Conservation (phyloP, 2,329 filamentous ascomycete genomes). For the Dactylella cylindrospora region DNA sequence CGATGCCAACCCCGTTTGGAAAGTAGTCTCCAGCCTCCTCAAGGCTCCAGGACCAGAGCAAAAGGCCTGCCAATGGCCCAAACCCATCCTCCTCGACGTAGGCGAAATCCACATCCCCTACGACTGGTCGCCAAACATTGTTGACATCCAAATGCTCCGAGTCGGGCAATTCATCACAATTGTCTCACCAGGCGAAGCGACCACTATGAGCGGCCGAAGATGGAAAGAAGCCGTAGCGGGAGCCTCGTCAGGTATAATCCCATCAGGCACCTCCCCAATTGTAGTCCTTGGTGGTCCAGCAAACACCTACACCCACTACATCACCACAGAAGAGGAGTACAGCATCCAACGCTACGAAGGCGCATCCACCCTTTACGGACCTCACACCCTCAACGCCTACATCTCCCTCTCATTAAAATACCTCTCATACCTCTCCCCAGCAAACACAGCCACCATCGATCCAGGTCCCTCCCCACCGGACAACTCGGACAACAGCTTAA, state of each 20-base stretch:
- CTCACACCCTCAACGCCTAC: slow-evolving; percentile 78
- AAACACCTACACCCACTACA: slow-evolving; percentile 86
- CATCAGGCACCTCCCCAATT: slow-evolving; percentile 56
- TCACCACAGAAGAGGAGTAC: slow-evolving; percentile 78
- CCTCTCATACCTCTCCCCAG: slow-evolving; percentile 65
- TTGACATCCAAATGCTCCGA: slow-evolving; percentile 81
- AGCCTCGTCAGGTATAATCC: slow-evolving; percentile 53
- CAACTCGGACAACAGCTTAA: slow-evolving; percentile 72
- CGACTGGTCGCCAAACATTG: slow-evolving; percentile 85
- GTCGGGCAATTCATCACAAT: slow-evolving; percentile 83
- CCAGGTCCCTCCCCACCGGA: slow-evolving; percentile 70
- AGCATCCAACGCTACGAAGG: slow-evolving; percentile 86
- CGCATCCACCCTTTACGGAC: slow-evolving; percentile 86
- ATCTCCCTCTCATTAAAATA: slow-evolving; percentile 79
- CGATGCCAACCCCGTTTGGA: slow-evolving; percentile 74
- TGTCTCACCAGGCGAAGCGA: slow-evolving; percentile 81
- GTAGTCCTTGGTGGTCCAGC: slow-evolving; percentile 85
- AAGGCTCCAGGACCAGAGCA: slow-evolving; percentile 71
- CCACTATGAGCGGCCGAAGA: slow-evolving; percentile 85
- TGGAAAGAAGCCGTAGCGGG: slow-evolving; percentile 73
- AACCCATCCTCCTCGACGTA: slow-evolving; percentile 84
- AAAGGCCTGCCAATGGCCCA: slow-evolving; percentile 72
- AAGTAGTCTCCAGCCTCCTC: slow-evolving; percentile 70
- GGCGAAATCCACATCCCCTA: slow-evolving; percentile 79
- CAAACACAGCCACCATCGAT: slow-evolving; percentile 55